Conservation (phyloP, 2,329 filamentous ascomycete genomes). For the Fusarium albosuccineum region DNA sequence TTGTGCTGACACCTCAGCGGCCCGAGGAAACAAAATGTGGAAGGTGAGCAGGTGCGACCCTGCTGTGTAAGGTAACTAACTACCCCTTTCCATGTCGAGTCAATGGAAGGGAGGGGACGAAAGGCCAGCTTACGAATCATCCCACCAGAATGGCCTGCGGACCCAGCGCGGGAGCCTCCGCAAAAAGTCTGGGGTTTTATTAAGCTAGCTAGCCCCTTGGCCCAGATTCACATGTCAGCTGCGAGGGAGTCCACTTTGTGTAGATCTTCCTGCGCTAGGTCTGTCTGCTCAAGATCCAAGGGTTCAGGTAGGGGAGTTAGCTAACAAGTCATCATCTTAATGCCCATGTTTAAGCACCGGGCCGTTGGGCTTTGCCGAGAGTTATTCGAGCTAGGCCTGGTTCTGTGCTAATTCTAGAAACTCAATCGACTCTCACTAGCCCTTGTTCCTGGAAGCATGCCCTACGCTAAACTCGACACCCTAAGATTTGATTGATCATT, state of each 20-base stretch:
- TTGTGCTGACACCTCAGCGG: too few species aligned
- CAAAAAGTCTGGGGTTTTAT: conserved; percentile 34
- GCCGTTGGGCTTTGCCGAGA: too few species aligned
- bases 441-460: too few species aligned
- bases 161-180: conserved; percentile 5
- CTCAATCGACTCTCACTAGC: neutral
- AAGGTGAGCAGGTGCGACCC: conserved; percentile 7
- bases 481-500: conserved; percentile 17
- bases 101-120: conserved; percentile 20
- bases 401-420: neutral
- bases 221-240: conserved; percentile 32
- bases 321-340: too few species aligned
- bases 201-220: neutral
- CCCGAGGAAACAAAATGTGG: neutral
- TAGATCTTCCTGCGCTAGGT: conserved; percentile 2
- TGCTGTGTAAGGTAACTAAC: neutral
- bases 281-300: too few species aligned
- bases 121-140: neutral
- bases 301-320: too few species aligned
- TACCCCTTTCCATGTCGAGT: conserved; percentile 8
- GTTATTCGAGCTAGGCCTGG: too few species aligned
- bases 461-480: neutral
- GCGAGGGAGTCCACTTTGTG: neutral
- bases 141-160: neutral
- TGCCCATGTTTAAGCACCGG: too few species aligned